Percentiles rank a stretch among this genome's conserved stretches.
Conservation (phyloP, 2,329 filamentous ascomycete genomes). For the Elsinoe fawcettii region DNA sequence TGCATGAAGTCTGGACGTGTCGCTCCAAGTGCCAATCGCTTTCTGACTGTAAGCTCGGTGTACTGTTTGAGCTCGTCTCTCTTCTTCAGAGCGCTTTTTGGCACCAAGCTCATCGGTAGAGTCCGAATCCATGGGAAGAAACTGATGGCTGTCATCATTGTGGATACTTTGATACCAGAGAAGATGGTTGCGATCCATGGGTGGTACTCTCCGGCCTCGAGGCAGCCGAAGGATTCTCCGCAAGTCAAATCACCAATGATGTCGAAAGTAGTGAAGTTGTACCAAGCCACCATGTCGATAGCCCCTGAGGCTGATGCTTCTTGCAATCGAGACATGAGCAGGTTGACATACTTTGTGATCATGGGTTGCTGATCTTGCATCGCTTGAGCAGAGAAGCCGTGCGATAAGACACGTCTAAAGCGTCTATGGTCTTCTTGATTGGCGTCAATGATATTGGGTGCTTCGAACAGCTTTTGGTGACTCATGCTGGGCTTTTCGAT, state of each 20-base stretch:
- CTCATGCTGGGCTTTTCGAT: slow-evolving; percentile 25
- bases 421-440: slow-evolving; percentile 34
- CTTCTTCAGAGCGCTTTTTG: background rate
- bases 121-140: no score
- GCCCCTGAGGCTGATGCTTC: slow-evolving; percentile 25
- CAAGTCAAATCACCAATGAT: slow-evolving; percentile 24
- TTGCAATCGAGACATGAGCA: slow-evolving; percentile 32
- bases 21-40: background rate
- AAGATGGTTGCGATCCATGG: slow-evolving; percentile 13
- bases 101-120: background rate
- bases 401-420: slow-evolving; percentile 32
- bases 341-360: slow-evolving; percentile 34
- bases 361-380: slow-evolving; percentile 34
- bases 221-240: slow-evolving; percentile 28
- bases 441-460: slow-evolving; percentile 18
- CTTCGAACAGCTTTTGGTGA: background rate
- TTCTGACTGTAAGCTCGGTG: background rate
- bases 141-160: no score
- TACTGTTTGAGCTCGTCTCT: background rate
- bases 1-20: background rate
- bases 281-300: slow-evolving; percentile 24
- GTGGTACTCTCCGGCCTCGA: slow-evolving; percentile 18
- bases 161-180: background rate
- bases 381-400: slow-evolving; percentile 35
- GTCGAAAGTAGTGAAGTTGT: slow-evolving; percentile 27